Evolutionary conservation across 2,329 filamentous ascomycete genomes (phyloP).

Genomic region (Aspergillus fructus): DNA sequence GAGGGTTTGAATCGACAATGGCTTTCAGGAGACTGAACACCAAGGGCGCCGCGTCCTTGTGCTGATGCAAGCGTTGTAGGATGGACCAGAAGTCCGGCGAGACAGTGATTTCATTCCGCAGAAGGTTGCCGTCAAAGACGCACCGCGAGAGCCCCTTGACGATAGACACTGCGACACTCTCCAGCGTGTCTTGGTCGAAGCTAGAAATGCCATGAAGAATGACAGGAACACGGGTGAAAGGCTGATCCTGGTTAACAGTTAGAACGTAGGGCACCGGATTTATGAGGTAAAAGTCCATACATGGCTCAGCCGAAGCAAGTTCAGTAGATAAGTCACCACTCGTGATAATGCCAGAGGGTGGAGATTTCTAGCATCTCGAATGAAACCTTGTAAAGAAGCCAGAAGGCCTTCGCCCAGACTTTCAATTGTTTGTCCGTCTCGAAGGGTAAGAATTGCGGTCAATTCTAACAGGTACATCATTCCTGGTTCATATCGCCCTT

Average conservation of each 20-base stretch:
- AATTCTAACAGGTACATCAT: constrained; percentile 90
- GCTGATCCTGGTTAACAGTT: constrained; percentile 64
- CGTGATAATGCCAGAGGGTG: constrained; percentile 83
- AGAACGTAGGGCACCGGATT: too few relatives aligned
- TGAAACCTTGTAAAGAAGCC: constrained; percentile 74
- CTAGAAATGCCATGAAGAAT: constrained; percentile 88
- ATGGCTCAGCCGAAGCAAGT: constrained; percentile 78
- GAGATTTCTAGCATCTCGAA: constrained; percentile 74
- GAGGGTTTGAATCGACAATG: constrained; percentile 68
- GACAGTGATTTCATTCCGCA: constrained; percentile 90
- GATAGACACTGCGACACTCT: constrained; percentile 72
- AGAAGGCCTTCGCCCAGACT: constrained; percentile 76
- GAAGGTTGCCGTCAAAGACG: constrained; percentile 71
- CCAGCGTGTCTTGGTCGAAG: constrained; percentile 74
- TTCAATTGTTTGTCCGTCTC: constrained; percentile 70
- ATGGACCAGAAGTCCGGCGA: constrained; percentile 98
- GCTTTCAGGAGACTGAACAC: constrained; percentile 87
- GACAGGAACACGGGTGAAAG: constrained; percentile 88
- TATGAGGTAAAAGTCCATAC: constrained; percentile 50
- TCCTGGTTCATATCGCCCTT: constrained; percentile 75
- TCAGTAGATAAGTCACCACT: constrained; percentile 82
- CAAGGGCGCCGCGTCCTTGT: constrained; percentile 68
- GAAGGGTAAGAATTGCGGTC: constrained; percentile 75
- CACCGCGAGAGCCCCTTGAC: constrained; percentile 78
- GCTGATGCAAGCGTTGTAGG: constrained; percentile 69